Conservation (phyloP, 352 stramenopile species). For the Pythium graminicola region DNA sequence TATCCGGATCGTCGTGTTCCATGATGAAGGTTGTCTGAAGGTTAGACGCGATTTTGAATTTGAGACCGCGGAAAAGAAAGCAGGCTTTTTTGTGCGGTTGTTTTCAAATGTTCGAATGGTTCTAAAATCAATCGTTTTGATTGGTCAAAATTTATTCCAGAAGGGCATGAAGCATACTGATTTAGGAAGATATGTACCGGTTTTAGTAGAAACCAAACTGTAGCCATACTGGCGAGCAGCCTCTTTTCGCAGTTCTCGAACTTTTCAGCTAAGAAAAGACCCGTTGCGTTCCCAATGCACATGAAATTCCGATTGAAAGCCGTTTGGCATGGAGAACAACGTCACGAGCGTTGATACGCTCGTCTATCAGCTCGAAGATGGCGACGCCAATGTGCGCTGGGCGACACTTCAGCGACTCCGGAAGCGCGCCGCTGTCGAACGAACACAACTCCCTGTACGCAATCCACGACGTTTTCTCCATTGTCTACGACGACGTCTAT, state of each 20-base stretch:
- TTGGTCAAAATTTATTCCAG: constrained; percentile 8
- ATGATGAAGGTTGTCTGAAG: not conserved
- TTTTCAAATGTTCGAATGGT: constrained; percentile 25
- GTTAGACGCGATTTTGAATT: not conserved
- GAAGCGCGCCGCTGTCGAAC: constrained; percentile 57
- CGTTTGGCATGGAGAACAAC: constrained; percentile 19
- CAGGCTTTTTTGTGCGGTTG: constrained; percentile 5
- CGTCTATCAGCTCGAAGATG: constrained; percentile 76
- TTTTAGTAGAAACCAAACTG: not conserved
- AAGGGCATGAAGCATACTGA: not conserved
- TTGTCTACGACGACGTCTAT: constrained; percentile 50
- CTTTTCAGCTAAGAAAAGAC: not conserved
- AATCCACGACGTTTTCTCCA: constrained; percentile 70
- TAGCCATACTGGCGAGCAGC: not conserved
- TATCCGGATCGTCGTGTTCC: constrained; percentile 14
- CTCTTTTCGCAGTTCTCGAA: not conserved
- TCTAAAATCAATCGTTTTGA: not conserved
- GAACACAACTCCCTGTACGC: constrained; percentile 55
- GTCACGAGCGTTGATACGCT: constrained; percentile 48
- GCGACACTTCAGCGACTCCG: constrained; percentile 57
- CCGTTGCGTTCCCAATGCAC: no score
- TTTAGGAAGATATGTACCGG: not conserved
- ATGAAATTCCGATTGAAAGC: no score
- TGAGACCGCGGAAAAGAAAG: not conserved
- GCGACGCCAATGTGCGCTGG: constrained; percentile 44